A percentile compares a stretch with the other conserved stretches of the same genome.
Conservation (phyloP, 768 basidiomycete genomes). For the Neoboletus brunneissimus region DNA sequence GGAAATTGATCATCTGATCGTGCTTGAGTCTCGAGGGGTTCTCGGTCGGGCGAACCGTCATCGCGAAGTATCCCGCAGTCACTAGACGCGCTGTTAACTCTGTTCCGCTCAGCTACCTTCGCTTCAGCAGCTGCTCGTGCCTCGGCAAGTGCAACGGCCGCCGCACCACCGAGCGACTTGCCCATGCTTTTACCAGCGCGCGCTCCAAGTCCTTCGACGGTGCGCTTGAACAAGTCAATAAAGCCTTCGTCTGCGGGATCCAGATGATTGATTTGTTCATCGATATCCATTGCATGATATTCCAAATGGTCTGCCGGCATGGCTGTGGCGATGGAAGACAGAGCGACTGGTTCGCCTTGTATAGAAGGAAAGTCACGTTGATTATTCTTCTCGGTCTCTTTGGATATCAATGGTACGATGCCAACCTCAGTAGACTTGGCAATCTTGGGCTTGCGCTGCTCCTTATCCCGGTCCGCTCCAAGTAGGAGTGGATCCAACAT, state of each 20-base stretch:
- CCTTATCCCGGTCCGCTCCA: constrained; percentile 31
- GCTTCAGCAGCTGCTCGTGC: constrained; percentile 66
- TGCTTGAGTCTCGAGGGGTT: neutral
- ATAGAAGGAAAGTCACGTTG: constrained; percentile 1
- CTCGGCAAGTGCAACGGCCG: constrained; percentile 59
- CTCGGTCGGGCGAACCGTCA: constrained; percentile 8
- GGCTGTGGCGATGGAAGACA: neutral
- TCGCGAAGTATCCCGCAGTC: constrained; percentile 28
- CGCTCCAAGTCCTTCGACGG: constrained; percentile 63
- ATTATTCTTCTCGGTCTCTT: constrained; percentile 6
- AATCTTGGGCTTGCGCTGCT: constrained; percentile 47
- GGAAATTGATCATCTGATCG: neutral
- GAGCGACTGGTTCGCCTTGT: neutral
- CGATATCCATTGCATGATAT: constrained; percentile 24
- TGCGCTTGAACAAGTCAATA: constrained; percentile 66
- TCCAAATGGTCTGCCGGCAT: constrained; percentile 15
- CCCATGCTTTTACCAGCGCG: constrained; percentile 55
- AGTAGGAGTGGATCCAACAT: constrained; percentile 27
- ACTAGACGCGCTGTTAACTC: constrained; percentile 36
- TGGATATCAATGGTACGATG: constrained; percentile 22
- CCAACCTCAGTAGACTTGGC: constrained; percentile 44
- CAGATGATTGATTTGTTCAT: constrained; percentile 8
- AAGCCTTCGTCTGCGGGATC: constrained; percentile 41
- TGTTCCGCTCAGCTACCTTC: constrained; percentile 62
- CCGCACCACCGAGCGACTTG: constrained; percentile 58